A percentile compares a stretch with the other conserved stretches of the same genome.
These are phyloP conservation scores for Tremellales sp. DNA, from an alignment of 1,284 basidiomycete genomes.

Conservation along the genomic window DNA sequence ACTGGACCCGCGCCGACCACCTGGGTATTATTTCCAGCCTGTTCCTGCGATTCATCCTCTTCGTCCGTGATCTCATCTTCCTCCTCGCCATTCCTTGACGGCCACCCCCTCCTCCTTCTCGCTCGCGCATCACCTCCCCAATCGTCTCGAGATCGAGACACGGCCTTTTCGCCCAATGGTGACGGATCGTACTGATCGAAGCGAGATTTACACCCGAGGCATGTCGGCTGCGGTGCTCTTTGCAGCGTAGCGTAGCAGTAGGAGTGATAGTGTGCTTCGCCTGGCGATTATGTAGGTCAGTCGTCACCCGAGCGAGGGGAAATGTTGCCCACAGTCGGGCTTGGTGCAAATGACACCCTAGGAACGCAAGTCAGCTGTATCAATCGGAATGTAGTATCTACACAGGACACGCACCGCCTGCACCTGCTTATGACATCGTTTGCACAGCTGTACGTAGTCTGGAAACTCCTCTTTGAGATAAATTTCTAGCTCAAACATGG, in stretches of 20 bases:
- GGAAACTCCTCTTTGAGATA: conserved; percentile 38
- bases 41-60: conserved; percentile 6
- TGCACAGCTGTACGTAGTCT: conserved; percentile 32
- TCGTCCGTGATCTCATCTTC: conserved; percentile 13
- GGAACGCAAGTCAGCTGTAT: not conserved
- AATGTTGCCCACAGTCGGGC: conserved; percentile 21
- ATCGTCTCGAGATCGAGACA: conserved; percentile 29
- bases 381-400: not conserved
- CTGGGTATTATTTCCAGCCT: not conserved
- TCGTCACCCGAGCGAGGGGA: not conserved
- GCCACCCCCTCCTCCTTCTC: conserved; percentile 11
- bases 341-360: conserved; percentile 36
- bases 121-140: conserved; percentile 12
- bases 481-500: conserved; percentile 36
- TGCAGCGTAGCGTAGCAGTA: conserved; percentile 33
- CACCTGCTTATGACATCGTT: conserved; percentile 32
- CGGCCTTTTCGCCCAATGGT: conserved; percentile 38
- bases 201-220: conserved; percentile 24
- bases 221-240: conserved; percentile 18
- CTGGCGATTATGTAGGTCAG: conserved; percentile 10
- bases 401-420: conserved; percentile 27
- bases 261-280: conserved; percentile 35
- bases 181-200: conserved; percentile 18
- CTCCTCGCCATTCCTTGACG: conserved; percentile 6
- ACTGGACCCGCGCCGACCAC: not conserved